phyloP scores from a whole-genome alignment of 345 rosid genomes.

The Clarkia xantiana region DNA sequence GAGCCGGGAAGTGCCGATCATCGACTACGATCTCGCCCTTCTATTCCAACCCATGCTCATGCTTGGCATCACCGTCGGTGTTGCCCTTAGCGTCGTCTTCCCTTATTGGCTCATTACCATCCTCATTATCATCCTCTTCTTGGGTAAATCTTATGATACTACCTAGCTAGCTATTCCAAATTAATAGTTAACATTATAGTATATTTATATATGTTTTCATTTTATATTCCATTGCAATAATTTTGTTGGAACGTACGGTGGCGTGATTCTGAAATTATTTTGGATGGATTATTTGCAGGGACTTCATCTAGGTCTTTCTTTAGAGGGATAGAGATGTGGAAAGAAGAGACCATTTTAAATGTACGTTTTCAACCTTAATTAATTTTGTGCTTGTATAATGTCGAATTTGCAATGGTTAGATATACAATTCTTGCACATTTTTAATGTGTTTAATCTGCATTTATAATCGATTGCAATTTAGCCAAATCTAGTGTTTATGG shows the following conservation, averaged over 20 bases:
- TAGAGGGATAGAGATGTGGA: conserved; percentile 79
- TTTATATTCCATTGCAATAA: too few relatives aligned
- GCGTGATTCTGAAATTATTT: too few relatives aligned
- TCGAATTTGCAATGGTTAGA: too few relatives aligned
- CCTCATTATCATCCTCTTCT: conserved; percentile 72
- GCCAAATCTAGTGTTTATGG: too few relatives aligned
- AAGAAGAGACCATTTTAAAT: conserved; percentile 67
- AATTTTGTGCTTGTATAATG: too few relatives aligned
- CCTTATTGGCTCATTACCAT: conserved; percentile 95
- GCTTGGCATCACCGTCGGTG: conserved; percentile 87
- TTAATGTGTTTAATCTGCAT: too few relatives aligned
- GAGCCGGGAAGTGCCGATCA: conserved; percentile 67
- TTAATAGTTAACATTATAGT: background rate
- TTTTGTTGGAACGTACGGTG: too few relatives aligned
- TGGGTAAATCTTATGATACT: conserved; percentile 31
- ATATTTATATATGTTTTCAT: background rate
- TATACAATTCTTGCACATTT: too few relatives aligned
- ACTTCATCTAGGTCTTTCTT: conserved; percentile 79
- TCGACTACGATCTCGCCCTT: conserved; percentile 82
- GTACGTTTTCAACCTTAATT: conserved; percentile 13
- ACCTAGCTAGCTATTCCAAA: background rate
- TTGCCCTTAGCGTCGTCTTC: conserved; percentile 76
- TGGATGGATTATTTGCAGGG: conserved; percentile 26
- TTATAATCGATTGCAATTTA: too few relatives aligned
- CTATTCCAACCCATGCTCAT: conserved; percentile 90